Evolutionary conservation across 306 rosid genomes (phyloP).

Genomic region (Rosa persica): DNA sequence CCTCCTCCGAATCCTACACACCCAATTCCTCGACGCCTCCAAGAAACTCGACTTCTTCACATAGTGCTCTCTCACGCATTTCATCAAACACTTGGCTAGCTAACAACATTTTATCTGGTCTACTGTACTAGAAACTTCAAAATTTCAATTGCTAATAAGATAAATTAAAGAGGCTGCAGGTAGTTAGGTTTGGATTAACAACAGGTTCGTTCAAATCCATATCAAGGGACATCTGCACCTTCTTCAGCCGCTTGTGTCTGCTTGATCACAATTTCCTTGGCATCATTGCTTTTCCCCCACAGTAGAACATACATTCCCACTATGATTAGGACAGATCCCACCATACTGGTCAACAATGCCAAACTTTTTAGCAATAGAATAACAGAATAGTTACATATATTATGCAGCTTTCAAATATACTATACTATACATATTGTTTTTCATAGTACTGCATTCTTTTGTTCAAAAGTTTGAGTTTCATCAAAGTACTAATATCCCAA

Average conservation of each 20-base stretch:
- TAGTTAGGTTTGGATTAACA: neutral
- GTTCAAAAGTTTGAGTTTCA: neutral
- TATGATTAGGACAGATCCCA: conserved; percentile 74
- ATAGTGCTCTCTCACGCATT: conserved; percentile 43
- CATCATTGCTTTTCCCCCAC: conserved; percentile 72
- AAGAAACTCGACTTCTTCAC: conserved; percentile 42
- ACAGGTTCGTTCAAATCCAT: neutral
- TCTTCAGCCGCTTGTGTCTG: conserved; percentile 42
- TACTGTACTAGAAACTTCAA: neutral
- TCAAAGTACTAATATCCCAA: neutral
- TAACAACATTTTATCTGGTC: neutral
- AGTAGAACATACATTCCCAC: conserved; percentile 73
- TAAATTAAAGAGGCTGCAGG: neutral
- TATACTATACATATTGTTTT: no score
- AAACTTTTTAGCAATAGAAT: conserved; percentile 24
- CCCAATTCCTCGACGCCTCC: conserved; percentile 28
- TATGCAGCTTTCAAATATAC: neutral
- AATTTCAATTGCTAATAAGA: neutral
- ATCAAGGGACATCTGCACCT: conserved; percentile 33
- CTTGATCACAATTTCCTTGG: conserved; percentile 28
- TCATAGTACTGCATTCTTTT: neutral
- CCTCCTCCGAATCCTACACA: conserved; percentile 50
- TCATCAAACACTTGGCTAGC: neutral
- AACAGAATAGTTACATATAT: neutral
- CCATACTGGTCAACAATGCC: conserved; percentile 48